Evolutionary conservation across 2,329 filamentous ascomycete species (phyloP).

Genomic region (Colletotrichum truncatum): DNA sequence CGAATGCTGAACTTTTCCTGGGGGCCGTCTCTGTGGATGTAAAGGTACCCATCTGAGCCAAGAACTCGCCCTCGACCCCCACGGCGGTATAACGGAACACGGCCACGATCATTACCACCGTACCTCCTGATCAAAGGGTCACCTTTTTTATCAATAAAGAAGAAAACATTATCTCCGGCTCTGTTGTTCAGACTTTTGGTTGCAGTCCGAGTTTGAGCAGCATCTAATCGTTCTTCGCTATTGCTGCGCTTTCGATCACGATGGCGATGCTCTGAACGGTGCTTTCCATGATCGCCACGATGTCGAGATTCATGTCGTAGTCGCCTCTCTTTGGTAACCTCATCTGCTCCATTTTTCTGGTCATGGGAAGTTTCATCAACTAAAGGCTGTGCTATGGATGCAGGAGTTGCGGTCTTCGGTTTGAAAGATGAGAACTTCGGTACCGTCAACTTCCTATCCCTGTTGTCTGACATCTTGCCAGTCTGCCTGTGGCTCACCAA

Average conservation of each 20-base stretch:
- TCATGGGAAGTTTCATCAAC: conserved; percentile 4
- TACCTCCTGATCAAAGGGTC: conserved; percentile 81
- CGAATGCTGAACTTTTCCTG: conserved; percentile 64
- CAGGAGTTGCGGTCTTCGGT: conserved; percentile 48
- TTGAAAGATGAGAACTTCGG: conserved; percentile 83
- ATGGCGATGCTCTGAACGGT: conserved; percentile 8
- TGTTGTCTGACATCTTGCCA: conserved; percentile 17
- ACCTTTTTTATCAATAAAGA: conserved; percentile 78
- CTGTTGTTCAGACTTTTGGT: conserved; percentile 36
- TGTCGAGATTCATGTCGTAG: conserved; percentile 32
- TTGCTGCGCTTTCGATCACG: conserved; percentile 16
- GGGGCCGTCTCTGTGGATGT: conserved; percentile 73
- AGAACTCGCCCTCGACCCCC: conserved; percentile 75
- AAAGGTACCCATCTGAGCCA: conserved; percentile 67
- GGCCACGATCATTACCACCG: conserved; percentile 76
- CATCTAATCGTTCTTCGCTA: background rate
- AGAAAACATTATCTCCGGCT: conserved; percentile 53
- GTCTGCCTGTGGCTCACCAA: conserved; percentile 5
- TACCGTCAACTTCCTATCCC: conserved; percentile 42
- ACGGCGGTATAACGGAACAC: conserved; percentile 76
- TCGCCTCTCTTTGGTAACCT: conserved; percentile 14
- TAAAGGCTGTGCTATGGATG: conserved; percentile 26
- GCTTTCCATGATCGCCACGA: conserved; percentile 27
- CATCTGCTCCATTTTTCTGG: background rate
- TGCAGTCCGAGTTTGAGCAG: background rate